phyloP scores from a whole-genome alignment of 495 filamentous ascomycete species.

The Talaromyces thailandensis region DNA sequence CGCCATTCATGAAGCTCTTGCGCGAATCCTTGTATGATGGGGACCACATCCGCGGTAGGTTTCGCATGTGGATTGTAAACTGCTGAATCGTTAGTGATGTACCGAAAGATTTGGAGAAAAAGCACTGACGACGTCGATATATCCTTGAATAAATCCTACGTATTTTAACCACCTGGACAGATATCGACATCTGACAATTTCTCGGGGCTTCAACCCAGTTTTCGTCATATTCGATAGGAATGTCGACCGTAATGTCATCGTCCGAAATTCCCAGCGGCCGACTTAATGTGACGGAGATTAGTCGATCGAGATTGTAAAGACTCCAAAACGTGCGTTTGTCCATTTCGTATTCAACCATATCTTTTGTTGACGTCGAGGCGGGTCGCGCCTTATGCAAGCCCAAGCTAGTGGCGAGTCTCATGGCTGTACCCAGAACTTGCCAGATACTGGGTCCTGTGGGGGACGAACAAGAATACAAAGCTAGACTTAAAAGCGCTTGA shows the following conservation, averaged over 20 bases:
- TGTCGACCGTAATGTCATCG: constrained; percentile 37
- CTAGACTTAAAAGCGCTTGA: constrained; percentile 38
- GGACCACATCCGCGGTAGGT: constrained; percentile 21
- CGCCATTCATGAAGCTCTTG: constrained; percentile 42
- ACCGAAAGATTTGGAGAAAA: constrained; percentile 1
- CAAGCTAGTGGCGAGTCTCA: constrained; percentile 40
- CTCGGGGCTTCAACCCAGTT: constrained; percentile 33
- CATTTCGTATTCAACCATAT: constrained; percentile 34
- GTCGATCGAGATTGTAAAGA: constrained; percentile 42
- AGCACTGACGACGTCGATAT: constrained; percentile 34
- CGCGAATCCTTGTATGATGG: constrained; percentile 31
- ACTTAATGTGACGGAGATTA: constrained; percentile 40
- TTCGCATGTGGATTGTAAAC: constrained; percentile 36
- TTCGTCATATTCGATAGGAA: constrained; percentile 36
- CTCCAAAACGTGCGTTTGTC: constrained; percentile 45
- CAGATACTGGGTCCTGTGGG: constrained; percentile 42
- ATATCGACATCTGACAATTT: constrained; percentile 37
- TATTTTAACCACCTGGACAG: constrained; percentile 37
- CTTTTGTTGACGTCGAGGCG: constrained; percentile 12
- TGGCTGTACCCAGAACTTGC: constrained; percentile 40
- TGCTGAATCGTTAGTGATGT: constrained; percentile 7
- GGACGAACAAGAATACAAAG: constrained; percentile 42
- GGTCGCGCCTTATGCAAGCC: constrained; percentile 39
- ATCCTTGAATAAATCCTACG: constrained; percentile 41
- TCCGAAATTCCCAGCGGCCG: constrained; percentile 41